Base-by-base conservation (phyloP, 164 flowering plant species). In the Vitis labrusca region DNA sequence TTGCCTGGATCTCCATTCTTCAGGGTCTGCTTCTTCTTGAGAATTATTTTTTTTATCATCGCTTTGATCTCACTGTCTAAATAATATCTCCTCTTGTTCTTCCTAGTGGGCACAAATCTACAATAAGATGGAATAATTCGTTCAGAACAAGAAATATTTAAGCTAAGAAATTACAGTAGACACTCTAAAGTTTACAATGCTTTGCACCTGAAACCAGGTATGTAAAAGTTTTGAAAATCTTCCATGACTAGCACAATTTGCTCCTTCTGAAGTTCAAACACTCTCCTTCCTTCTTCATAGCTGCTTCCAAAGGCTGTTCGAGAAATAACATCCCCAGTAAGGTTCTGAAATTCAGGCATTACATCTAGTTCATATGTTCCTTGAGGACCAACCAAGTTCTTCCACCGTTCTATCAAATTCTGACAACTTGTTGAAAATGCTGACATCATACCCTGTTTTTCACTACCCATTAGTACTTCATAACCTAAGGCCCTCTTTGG, bases 281-380 rank as follows among this genome's bases (percentile, higher is more conserved):
- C 80, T 63, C 55, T 73, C 63, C 56, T 80, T 14, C 89, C 91
- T 74, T 84, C 82, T 56, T 80, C 79, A 63, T 71, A 81, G 69
- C 67, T 86, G 73, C 86, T 82, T 27, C 91, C 89, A 65, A 87
- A 85, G 48, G 87, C 89, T 9, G 85, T 61, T 19, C 85, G 64
- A 32, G 89, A 77, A 16, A 88, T 85, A 53, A 71, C 81, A 69
- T 88, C 89, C 7, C 67, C 79, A 12, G 84, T 63, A 15, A 84
- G 75, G 11, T 61, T 76, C 51, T 80, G 79, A 19, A 88, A 60
- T 57, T 84, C 83, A 10, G 83, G 84, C 82, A 74, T 76, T 16
- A 84, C 70, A 67, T 88, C 89, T 47, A 88, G 9, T 51, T 85
- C 91, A 69, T 63, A 61, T 16, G 69, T 67, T 16, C 75, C 79